Evolutionary conservation across 768 basidiomycete species (phyloP), one percentile per base, ranked within the genome.

Genomic region (Lentinula edodes): DNA sequence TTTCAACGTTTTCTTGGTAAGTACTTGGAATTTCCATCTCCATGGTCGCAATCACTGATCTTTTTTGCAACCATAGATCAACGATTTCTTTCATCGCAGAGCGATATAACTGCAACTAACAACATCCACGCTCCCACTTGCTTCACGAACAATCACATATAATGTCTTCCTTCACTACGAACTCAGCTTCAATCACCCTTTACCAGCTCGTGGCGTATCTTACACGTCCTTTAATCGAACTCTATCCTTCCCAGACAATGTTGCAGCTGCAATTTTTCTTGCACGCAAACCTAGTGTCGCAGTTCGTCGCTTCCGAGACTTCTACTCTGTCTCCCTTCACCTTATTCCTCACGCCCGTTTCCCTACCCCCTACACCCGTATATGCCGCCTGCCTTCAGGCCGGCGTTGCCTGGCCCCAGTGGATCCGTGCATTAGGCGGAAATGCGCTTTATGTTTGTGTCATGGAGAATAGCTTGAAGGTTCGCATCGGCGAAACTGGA

Each of bases 381-480:
- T 60, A 60, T n/a, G 39, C 59, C 23, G 59, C 59, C 42, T 60
- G 59, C 36, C 51, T 60, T 7, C 51, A 51, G 20, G 51, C 59
- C 16, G 59, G 59, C 16, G 28, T 60, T 1, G 36, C 34, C 4
- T 60, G 59, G 59, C 38, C 48, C 4, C 16, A 36, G 34, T 60
- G 59, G 59, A 60, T 60, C 18, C 23, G 20, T 41, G 59, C 59
- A 8, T 35, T 60, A n/a, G 51, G 59, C 15, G 59, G 59, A 1
- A 36, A 52, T 39, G 38, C 36, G 12, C n/a, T 60, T 6, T 60
- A 51, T 28, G 51, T 60, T 23, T 60, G 28, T 7, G 50, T 60
- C 4, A 60, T 60, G 59, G 59, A 60, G 23, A 15, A 36, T 13
- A 39, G 16, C 28, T 20, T 60, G n/a, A 51, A 43, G 36, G 59